Evolutionary conservation across 345 rosid species (phyloP), one percentile per base, ranked within the genome.

Genomic region (Hypericum perforatum): DNA sequence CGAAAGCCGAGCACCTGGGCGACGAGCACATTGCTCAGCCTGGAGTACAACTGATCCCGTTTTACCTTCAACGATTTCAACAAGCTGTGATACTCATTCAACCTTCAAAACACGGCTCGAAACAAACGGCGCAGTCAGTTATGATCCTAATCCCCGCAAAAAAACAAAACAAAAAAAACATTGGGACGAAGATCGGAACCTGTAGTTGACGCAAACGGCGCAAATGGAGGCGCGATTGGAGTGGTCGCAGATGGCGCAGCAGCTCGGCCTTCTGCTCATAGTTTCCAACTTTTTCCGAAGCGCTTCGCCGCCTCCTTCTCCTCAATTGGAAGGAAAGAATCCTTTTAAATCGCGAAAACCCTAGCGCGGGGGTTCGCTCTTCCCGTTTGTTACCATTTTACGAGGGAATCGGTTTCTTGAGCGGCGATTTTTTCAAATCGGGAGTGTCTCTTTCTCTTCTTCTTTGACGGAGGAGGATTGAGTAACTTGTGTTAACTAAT

Each of bases 141-240:
- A 16, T 4, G 41, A 43, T 5, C 37, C 38, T 11, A 12, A 5
- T 1, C 9, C 32, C 8, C 5, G 41, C 12, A 37, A 29, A 13
- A 15, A 16, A 15, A 50, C n/a, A 45, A 29, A 39, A n/a, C 5
- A 9, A 32, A 43, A 8, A 11, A 36, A 39, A 38, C 11, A n/a
- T n/a, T 43, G 22, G 52, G 9, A 16, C 3, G 42, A 40, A 41
- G 22, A 45, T 9, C 15, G 37, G 32, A 66, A 80, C 98, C 96
- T 88, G 76, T 72, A 76, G 73, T 92, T 92, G 50, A 88, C 96
- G 64, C 98, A 92, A 61, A 15, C 59, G 3, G 74, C 55, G 57
- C 96, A 92, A 53, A 92, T 71, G 16, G 89, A 88, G 42, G 94
- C 68, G 8, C 87, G 98, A 73, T 85, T 83, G 2, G 84, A 58